Evolutionary conservation across 352 stramenopile genomes (phyloP), one percentile per base, ranked within the genome.

Genomic region (Nothophytophthora sp.): DNA sequence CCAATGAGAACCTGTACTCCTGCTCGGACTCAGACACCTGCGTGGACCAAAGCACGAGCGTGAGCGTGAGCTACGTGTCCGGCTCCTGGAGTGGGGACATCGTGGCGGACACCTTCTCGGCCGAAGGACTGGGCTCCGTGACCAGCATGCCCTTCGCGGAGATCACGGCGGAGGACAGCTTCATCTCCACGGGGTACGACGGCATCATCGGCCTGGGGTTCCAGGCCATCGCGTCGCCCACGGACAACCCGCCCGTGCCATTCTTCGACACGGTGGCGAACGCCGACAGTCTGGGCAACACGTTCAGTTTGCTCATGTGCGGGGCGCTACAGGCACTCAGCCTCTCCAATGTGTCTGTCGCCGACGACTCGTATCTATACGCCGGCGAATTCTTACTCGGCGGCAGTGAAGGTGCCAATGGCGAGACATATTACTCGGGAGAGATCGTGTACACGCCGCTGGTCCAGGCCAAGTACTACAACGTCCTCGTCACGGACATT

Each of bases 231-330:
- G 83, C 74, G 22, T 86, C 77, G 23, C 83, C 83, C 3, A 55
- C 60, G 10, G 57, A 38, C 23, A 55, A 70, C 22, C 50, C 76
- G 19, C 75, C 73, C 0, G 71, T 60, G 34, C 81, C 83, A 4
- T 88, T 88, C 48, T 86, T 92, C 30, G 79, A 94, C 53, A 74
- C 43, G 3, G 50, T 92, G 1, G 35, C 66, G 39, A 55, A 39
- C 20, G 23, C 35, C 6, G 48, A 77, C 13, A 44, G 30, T 20
- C 49, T 92, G 4, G 30, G 62, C 4, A 62, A 91, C 47, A 62
- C 83, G 13, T 92, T 94, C 55, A 88, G 76, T 36, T 48, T 90
- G 53, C 77, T 88, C 39, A 75, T 94, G 59, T 94, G 83, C 37
- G 83, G 83, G 30, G 74, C 79, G 23, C 60, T 94, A n/a, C 83